Evolutionary conservation across 2,329 filamentous ascomycete genomes (phyloP).

Genomic region (Claviceps pusilla): DNA sequence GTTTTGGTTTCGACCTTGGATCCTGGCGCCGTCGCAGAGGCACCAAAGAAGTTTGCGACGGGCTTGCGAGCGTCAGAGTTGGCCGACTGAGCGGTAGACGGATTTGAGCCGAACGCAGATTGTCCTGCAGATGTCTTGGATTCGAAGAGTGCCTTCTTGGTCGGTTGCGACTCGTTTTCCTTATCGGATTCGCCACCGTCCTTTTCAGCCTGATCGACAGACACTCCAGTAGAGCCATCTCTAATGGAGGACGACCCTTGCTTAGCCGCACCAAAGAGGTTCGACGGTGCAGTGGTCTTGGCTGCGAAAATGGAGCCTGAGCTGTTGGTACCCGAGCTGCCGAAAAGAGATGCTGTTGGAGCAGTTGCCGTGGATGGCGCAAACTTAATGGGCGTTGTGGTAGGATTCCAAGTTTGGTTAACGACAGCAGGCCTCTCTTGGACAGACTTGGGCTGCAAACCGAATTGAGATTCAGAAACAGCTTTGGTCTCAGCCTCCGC

Average conservation of each 20-base stretch:
- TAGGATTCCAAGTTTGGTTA: conserved; percentile 28
- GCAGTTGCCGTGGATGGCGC: conserved; percentile 19
- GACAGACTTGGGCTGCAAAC: background rate
- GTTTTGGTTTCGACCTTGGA: conserved; percentile 13
- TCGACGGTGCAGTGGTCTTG: conserved; percentile 21
- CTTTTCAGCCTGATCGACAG: conserved; percentile 16
- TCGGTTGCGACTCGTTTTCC: conserved; percentile 25
- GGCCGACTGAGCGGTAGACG: conserved; percentile 21
- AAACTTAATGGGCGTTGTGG: conserved; percentile 41
- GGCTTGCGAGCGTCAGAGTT: conserved; percentile 14
- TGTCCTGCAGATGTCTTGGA: conserved; percentile 16
- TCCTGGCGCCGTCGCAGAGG: background rate
- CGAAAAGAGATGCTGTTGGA: conserved; percentile 19
- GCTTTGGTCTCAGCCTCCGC: background rate
- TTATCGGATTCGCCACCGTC: conserved; percentile 28
- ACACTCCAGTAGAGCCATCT: conserved; percentile 11
- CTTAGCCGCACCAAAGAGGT: conserved; percentile 22
- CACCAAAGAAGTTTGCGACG: conserved; percentile 12
- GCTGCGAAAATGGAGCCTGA: conserved; percentile 21
- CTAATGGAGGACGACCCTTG: conserved; percentile 15
- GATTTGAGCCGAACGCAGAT: conserved; percentile 13
- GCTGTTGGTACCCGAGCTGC: conserved; percentile 14
- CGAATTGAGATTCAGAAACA: background rate
- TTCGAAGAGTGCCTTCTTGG: conserved; percentile 20
- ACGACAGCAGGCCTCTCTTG: conserved; percentile 16